Conservation (phyloP, 2,329 filamentous ascomycete genomes). For the Beauveria varroae region DNA sequence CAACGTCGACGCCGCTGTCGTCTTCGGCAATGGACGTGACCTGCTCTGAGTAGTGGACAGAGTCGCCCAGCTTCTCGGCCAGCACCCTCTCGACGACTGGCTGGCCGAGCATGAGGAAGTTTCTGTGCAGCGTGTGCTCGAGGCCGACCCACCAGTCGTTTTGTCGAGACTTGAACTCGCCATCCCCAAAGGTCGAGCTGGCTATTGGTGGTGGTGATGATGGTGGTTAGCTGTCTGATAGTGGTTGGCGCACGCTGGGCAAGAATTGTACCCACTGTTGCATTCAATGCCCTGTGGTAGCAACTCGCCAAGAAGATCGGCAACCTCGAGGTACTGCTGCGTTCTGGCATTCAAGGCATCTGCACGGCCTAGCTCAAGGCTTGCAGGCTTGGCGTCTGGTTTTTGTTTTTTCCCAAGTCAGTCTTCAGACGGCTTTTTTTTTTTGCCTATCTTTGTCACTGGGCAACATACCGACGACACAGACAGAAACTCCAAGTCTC, state of each 20-base stretch:
- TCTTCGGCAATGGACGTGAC: slow-evolving; percentile 47
- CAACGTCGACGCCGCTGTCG: slow-evolving; percentile 36
- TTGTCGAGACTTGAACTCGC: slow-evolving; percentile 39
- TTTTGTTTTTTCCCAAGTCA: not conserved
- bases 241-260: not conserved
- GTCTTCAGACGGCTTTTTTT: not conserved
- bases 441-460: not conserved
- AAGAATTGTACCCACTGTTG: slow-evolving; percentile 32
- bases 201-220: slow-evolving; percentile 21
- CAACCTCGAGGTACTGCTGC: slow-evolving; percentile 40
- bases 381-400: slow-evolving; percentile 30
- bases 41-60: slow-evolving; percentile 30
- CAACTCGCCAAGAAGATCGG: slow-evolving; percentile 34
- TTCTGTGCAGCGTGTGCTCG: slow-evolving; percentile 36
- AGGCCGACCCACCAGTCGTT: slow-evolving; percentile 41
- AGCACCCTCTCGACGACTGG: slow-evolving; percentile 35
- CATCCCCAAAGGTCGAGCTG: slow-evolving; percentile 39
- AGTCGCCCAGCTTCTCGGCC: slow-evolving; percentile 23
- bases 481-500: slow-evolving; percentile 32
- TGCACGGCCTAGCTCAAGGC: slow-evolving; percentile 35
- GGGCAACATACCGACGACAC: slow-evolving; percentile 26
- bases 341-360: slow-evolving; percentile 42
- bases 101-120: slow-evolving; percentile 44
- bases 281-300: slow-evolving; percentile 37
- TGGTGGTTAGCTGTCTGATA: not conserved